Conservation (phyloP, 495 filamentous ascomycete genomes). For the Aspergillus wentii region DNA sequence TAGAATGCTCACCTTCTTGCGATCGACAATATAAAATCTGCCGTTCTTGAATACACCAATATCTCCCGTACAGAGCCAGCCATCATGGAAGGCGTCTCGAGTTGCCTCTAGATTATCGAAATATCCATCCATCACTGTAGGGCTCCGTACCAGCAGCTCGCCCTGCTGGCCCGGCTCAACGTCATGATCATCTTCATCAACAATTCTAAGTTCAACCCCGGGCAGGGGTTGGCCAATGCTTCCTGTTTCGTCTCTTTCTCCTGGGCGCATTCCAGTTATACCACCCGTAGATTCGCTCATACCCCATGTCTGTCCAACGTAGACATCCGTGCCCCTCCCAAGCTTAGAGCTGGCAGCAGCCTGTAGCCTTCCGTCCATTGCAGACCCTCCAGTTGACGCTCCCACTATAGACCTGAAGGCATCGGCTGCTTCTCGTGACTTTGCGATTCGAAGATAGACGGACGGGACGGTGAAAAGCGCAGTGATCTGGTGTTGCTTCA, state of each 20-base stretch:
- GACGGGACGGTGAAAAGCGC: conserved; percentile 47
- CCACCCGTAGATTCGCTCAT: conserved; percentile 60
- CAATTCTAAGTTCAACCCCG: conserved; percentile 46
- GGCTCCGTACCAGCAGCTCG: conserved; percentile 64
- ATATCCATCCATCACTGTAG: conserved; percentile 44
- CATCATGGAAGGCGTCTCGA: conserved; percentile 43
- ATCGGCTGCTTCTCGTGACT: conserved; percentile 42
- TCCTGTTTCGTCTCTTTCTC: conserved; percentile 50
- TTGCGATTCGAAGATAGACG: conserved; percentile 45
- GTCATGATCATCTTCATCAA: conserved; percentile 47
- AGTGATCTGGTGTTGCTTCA: conserved; percentile 38
- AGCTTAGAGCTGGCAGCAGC: conserved; percentile 24
- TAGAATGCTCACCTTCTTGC: conserved; percentile 55
- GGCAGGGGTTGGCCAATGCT: conserved; percentile 49
- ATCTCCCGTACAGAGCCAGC: conserved; percentile 57
- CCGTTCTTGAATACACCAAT: conserved; percentile 49
- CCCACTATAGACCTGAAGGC: conserved; percentile 25
- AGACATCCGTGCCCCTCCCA: too few relatives aligned
- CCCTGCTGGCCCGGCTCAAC: conserved; percentile 47
- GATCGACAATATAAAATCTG: conserved; percentile 50
- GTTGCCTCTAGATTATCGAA: conserved; percentile 48
- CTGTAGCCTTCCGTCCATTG: conserved; percentile 62
- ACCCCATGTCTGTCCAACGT: conserved; percentile 69
- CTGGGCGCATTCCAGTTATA: conserved; percentile 39
- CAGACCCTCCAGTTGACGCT: conserved; percentile 65